Conservation (phyloP, 1,284 basidiomycete species). For the Ustilago vetiveriae region DNA sequence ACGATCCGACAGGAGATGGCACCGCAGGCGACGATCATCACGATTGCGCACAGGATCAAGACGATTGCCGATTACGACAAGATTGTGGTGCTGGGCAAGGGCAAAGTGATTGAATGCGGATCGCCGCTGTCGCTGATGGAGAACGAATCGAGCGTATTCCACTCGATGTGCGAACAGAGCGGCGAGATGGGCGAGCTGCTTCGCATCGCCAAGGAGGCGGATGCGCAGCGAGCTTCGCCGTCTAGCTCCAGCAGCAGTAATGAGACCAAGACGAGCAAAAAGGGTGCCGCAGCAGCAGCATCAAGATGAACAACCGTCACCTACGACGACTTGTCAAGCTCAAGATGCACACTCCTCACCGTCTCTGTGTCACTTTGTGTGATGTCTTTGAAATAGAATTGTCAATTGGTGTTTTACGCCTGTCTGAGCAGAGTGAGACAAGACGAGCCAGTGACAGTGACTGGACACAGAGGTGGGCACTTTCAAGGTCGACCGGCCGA, state of each 20-base stretch:
- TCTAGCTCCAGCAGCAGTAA: too few relatives aligned
- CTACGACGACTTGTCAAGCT: neutral
- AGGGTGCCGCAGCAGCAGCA: neutral
- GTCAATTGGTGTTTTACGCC: too few relatives aligned
- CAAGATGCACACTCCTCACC: too few relatives aligned
- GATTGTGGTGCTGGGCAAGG: constrained; percentile 72
- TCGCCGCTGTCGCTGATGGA: constrained; percentile 74
- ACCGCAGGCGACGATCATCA: constrained; percentile 69
- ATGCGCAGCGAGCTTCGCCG: constrained; percentile 15
- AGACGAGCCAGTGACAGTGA: too few relatives aligned
- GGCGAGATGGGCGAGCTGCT: constrained; percentile 56
- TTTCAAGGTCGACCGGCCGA: too few relatives aligned
- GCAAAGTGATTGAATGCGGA: constrained; percentile 82
- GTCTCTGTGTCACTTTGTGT: too few relatives aligned
- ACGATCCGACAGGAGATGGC: constrained; percentile 69
- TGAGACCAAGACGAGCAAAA: neutral
- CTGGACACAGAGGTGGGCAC: too few relatives aligned
- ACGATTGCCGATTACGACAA: constrained; percentile 73
- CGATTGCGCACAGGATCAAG: constrained; percentile 75
- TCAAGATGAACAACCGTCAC: neutral
- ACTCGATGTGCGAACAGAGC: constrained; percentile 57
- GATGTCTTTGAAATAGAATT: too few relatives aligned
- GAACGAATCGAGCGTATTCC: constrained; percentile 47
- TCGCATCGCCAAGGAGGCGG: constrained; percentile 40
- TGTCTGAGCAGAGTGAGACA: too few relatives aligned